Evolutionary conservation across 1,284 basidiomycete genomes (phyloP), one percentile per base, ranked within the genome.

Genomic region (Apiotrichum porosum): DNA sequence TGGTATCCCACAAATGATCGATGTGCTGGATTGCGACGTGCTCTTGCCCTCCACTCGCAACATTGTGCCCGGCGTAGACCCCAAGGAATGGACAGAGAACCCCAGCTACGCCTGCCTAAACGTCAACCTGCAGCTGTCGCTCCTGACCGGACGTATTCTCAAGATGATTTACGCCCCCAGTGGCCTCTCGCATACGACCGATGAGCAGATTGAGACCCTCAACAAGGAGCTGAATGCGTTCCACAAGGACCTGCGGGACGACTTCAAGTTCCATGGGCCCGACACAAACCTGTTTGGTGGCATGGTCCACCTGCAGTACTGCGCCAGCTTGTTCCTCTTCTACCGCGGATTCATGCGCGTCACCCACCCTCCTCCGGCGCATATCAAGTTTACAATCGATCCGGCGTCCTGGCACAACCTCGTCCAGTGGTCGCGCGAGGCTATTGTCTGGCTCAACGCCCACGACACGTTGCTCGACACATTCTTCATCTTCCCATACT

Each of bases 301-400:
- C 28, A 76, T 93, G 47, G 77, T 97, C 21, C 88, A 92, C 70
- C 71, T 95, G 47, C 77, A 88, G 40, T 90, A 88, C 66, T 81
- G 85, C n/a, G 87, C 86, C 60, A 83, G 93, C 35, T 84, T 83
- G 26, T 78, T 78, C 58, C 67, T 78, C 34, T 73, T 92, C 74
- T 92, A 86, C 86, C 83, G 88, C 45, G 86, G 93, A 17, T 95
- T 95, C 76, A 91, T 94, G 86, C 82, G 91, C 45, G 88, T 94
- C 68, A 88, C 86, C 52, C 92, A 93, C 72, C 80, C 81, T 23
- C 88, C 83, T 68, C 90, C 88, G 14, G 80, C 81, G 12, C 89
- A 90, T 68, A 81, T 94, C 63, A 88, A 84, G 64, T 87, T 95
- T 62, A 80, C 80, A 23, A 77, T 94, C 54, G 88, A 85, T 3